Percentiles rank a stretch among this genome's conserved stretches.
phyloP scores from a whole-genome alignment of 192 early-diverging fungal species.

The Coemansia sp. region DNA sequence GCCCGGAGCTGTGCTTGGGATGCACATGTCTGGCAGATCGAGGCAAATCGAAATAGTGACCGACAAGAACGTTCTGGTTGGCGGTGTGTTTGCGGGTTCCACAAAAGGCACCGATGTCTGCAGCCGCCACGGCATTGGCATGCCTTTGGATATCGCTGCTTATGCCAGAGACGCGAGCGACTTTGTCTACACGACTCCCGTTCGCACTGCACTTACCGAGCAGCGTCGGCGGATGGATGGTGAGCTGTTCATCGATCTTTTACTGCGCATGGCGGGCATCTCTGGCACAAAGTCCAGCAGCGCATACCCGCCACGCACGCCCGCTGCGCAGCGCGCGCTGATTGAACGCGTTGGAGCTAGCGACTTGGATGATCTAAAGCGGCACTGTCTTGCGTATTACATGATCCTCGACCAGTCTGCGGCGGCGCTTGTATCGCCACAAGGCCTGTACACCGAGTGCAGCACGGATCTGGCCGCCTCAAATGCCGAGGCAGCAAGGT shows the following conservation, averaged over 20 bases:
- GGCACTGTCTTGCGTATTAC: slow-evolving; percentile 48
- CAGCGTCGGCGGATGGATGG: slow-evolving; percentile 43
- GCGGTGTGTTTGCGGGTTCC: slow-evolving; percentile 15
- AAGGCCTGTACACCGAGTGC: slow-evolving; percentile 12
- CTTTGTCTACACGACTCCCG: slow-evolving; percentile 26
- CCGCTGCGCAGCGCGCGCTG: slow-evolving; percentile 17
- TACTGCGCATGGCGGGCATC: slow-evolving; percentile 38
- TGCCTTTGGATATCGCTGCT: slow-evolving; percentile 2
- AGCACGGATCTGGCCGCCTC: slow-evolving; percentile 7
- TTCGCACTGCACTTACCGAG: slow-evolving; percentile 27
- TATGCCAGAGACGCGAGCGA: slow-evolving; percentile 2
- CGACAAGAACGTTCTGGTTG: slow-evolving; percentile 14
- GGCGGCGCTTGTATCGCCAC: neutral
- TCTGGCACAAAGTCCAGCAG: neutral
- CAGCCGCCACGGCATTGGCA: neutral
- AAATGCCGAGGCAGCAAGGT: slow-evolving; percentile 16
- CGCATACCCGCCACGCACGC: slow-evolving; percentile 38
- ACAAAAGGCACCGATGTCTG: neutral
- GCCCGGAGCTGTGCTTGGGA: slow-evolving; percentile 17
- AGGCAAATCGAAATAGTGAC: slow-evolving; percentile 30
- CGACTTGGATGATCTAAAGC: slow-evolving; percentile 47
- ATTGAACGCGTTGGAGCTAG: slow-evolving; percentile 21
- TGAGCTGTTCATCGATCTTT: slow-evolving; percentile 50
- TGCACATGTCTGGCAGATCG: slow-evolving; percentile 27
- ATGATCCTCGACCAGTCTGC: slow-evolving; percentile 31